Base-by-base conservation (phyloP, 2,329 filamentous ascomycete genomes). In the Hypoxylon sp. region DNA sequence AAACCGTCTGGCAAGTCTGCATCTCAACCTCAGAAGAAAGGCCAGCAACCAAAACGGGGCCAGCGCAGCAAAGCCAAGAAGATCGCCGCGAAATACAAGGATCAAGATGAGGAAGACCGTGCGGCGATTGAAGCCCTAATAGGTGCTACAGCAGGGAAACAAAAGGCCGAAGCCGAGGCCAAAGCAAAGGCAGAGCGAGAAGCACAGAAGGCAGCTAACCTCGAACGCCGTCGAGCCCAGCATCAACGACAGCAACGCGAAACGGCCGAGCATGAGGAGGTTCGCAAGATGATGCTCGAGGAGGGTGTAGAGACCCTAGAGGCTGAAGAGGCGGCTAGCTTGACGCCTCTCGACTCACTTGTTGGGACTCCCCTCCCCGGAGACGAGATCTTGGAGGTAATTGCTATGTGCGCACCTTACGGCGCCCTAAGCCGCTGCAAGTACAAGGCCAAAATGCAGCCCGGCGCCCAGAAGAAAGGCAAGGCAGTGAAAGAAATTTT, bases 401-500 rank as follows among this genome's bases (percentile, higher is more conserved):
- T 91, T 1, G 85, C 87, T 1, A 80, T 91, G 2, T 91, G 89
- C 72, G 89, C 86, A 3, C 89, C 89, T 1, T 91, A 88, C 83
- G 80, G 78, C 22, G 88, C 89, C 1, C 79, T 91, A 70, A 83
- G 79, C 2, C 87, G 86, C 59, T 92, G 91, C 80, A 97, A 97
- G 80, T 98, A 97, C 83, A 96, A 96, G 79, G 92, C 90, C 56
- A 99, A 99, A 82, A 79, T 99, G 72, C 96, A 98, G 79, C 96
- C 96, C 0, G 96, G 96, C 0, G 80, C 89, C 0, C 85, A 90
- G 68, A 99, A 98, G 84, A 97, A 97, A 81, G 95, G 96, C 8
- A 98, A 97, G 77, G 94, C 93, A 0, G 89, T 97, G 49, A 93
- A 92, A 76, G 95, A 98, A 78, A 90, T 98, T 30, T 79, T 98